Evolutionary conservation across 2,329 filamentous ascomycete genomes (phyloP).

Genomic region (Orbilia javanica): DNA sequence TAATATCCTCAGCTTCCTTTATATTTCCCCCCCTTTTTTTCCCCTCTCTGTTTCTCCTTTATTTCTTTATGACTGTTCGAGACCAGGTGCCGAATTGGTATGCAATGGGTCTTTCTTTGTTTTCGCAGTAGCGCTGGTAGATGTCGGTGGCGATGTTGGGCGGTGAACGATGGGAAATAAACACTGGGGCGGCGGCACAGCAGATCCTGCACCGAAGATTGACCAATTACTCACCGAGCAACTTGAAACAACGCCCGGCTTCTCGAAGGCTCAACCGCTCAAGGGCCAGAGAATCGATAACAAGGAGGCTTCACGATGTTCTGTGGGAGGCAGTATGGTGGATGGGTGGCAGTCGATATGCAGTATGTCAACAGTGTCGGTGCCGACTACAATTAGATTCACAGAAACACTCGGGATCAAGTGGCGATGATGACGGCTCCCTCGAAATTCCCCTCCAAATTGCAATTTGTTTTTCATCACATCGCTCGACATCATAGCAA

Average conservation of each 20-base stretch:
- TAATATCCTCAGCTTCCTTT: neutral
- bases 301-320: neutral
- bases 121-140: neutral
- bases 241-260: constrained; percentile 15
- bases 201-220: constrained; percentile 14
- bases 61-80: neutral
- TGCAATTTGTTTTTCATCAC: constrained; percentile 20
- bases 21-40: too few species aligned
- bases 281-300: neutral
- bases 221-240: constrained; percentile 23
- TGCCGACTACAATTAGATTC: neutral
- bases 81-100: neutral
- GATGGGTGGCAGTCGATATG: too few species aligned
- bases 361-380: neutral
- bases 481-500: neutral
- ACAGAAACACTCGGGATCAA: neutral
- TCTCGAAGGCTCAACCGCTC: neutral
- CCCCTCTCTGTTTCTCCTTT: neutral
- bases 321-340: too few species aligned
- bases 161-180: constrained; percentile 25
- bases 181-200: constrained; percentile 25
- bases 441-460: constrained; percentile 12
- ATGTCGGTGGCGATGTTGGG: neutral
- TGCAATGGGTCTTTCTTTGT: constrained; percentile 13
- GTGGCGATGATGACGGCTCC: neutral